phyloP scores from a whole-genome alignment of 2,329 filamentous ascomycete species.

The Pyricularia pennisetigena region DNA sequence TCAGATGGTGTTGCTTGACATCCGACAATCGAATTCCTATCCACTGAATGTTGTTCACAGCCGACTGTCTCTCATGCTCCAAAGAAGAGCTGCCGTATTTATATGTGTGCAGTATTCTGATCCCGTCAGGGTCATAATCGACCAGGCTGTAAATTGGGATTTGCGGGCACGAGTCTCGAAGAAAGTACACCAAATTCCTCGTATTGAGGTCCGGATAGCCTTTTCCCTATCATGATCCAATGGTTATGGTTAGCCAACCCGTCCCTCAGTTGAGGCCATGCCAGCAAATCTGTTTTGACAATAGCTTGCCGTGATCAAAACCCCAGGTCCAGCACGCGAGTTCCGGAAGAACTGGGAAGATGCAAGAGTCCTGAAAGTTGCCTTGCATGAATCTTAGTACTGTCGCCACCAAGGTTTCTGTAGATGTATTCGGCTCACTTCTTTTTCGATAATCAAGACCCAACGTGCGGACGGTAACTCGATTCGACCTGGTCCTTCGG shows the following conservation, averaged over 20 bases:
- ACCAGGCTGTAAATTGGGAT: conserved; percentile 55
- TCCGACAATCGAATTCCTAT: conserved; percentile 40
- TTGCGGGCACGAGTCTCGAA: conserved; percentile 35
- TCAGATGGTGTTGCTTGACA: neutral
- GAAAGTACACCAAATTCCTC: conserved; percentile 48
- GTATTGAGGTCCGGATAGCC: conserved; percentile 73
- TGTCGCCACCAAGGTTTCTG: neutral
- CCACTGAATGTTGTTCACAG: conserved; percentile 47
- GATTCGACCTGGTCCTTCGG: conserved; percentile 36
- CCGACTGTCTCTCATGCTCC: conserved; percentile 45
- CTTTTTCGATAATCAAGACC: conserved; percentile 72
- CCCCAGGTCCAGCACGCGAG: conserved; percentile 40
- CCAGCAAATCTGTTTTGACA: neutral
- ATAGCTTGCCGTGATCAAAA: conserved; percentile 54
- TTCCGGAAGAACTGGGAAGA: conserved; percentile 43
- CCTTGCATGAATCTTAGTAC: conserved; percentile 30
- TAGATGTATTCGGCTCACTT: conserved; percentile 33
- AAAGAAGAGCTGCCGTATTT: conserved; percentile 57
- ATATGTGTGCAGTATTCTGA: conserved; percentile 66
- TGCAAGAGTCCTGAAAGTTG: conserved; percentile 62
- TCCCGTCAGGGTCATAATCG: conserved; percentile 69
- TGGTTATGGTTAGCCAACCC: neutral
- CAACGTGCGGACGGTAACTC: conserved; percentile 42
- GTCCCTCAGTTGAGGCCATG: neutral
- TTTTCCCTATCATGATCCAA: conserved; percentile 48